Percentiles rank a stretch among this genome's conserved stretches.
These are phyloP conservation scores for Aspergillus biplanus DNA, from an alignment of 495 filamentous ascomycete genomes.

Conservation along the genomic window DNA sequence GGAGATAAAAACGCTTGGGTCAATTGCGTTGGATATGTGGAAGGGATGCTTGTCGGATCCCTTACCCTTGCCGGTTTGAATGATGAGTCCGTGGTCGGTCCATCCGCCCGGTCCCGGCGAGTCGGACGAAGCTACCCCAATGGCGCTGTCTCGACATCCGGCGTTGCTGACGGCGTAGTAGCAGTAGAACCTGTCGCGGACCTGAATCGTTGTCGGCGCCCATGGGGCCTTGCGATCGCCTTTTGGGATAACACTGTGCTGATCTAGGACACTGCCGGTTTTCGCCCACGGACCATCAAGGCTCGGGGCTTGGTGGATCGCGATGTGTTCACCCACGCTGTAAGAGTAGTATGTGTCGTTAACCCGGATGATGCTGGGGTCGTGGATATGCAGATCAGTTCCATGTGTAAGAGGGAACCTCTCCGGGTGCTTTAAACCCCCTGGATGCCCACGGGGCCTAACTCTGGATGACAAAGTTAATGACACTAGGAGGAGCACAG, in stretches of 20 bases:
- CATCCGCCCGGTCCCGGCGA: conserved; percentile 65
- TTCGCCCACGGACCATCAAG: conserved; percentile 48
- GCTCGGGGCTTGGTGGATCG: conserved; percentile 37
- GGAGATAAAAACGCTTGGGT: conserved; percentile 60
- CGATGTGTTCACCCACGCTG: conserved; percentile 39
- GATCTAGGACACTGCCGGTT: conserved; percentile 39
- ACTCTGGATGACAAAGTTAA: conserved; percentile 8
- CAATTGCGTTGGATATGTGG: conserved; percentile 71
- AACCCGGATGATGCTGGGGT: conserved; percentile 43
- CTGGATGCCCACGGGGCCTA: not conserved
- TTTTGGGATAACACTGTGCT: conserved; percentile 45
- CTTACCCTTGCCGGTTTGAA: conserved; percentile 42
- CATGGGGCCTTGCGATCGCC: conserved; percentile 44
- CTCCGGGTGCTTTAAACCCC: not conserved
- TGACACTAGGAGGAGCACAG: conserved; percentile 1
- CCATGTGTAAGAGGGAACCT: conserved; percentile 33
- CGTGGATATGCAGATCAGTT: conserved; percentile 43
- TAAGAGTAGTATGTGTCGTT: conserved; percentile 44
- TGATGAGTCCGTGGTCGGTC: conserved; percentile 51
- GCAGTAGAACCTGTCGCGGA: conserved; percentile 65
- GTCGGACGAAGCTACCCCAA: conserved; percentile 69
- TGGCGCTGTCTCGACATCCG: conserved; percentile 68
- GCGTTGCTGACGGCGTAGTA: conserved; percentile 75
- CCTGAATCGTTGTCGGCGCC: conserved; percentile 65
- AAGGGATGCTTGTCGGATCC: conserved; percentile 53